phyloP scores from a whole-genome alignment of 495 filamentous ascomycete species.

The Xylaria flabelliformis region DNA sequence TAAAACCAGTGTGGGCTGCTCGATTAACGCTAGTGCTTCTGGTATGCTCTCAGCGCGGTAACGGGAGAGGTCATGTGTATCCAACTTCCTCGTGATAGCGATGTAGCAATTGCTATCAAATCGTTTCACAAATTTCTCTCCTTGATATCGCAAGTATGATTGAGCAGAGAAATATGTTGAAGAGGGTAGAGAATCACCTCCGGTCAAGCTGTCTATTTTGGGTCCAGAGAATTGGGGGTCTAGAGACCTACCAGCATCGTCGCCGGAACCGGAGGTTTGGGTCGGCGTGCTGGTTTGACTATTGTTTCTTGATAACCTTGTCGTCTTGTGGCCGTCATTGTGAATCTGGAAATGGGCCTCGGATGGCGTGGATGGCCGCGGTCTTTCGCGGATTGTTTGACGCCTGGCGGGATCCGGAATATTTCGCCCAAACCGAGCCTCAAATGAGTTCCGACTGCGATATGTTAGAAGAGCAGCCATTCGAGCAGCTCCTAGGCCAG shows the following conservation, averaged over 20 bases:
- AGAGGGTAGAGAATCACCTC: slow-evolving; percentile 57
- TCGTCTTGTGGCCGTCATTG: slow-evolving; percentile 86
- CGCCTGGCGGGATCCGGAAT: slow-evolving; percentile 81
- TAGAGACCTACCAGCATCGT: slow-evolving; percentile 41
- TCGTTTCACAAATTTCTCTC: slow-evolving; percentile 92
- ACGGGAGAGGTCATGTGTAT: slow-evolving; percentile 92
- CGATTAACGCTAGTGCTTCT: slow-evolving; percentile 77
- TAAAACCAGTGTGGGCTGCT: slow-evolving; percentile 86
- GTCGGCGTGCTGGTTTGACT: slow-evolving; percentile 48
- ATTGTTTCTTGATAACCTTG: slow-evolving; percentile 45
- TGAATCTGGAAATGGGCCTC: slow-evolving; percentile 93
- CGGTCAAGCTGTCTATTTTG: slow-evolving; percentile 44
- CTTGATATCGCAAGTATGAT: slow-evolving; percentile 98
- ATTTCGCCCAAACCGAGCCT: slow-evolving; percentile 92
- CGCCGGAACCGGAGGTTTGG: slow-evolving; percentile 46
- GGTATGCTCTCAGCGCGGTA: slow-evolving; percentile 67
- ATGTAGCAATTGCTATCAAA: slow-evolving; percentile 99
- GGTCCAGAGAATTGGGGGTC: slow-evolving; percentile 85
- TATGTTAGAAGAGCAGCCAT: slow-evolving; percentile 98
- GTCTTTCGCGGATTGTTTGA: slow-evolving; percentile 75
- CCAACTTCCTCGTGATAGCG: slow-evolving; percentile 97
- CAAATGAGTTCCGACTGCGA: slow-evolving; percentile 94
- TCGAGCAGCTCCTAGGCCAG: slow-evolving; percentile 90
- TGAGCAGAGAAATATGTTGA: slow-evolving; percentile 96
- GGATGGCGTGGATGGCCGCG: slow-evolving; percentile 66